A percentile compares a stretch with the other conserved stretches of the same genome.
These are phyloP conservation scores for Galerina marginata DNA, from an alignment of 768 basidiomycete species.

Conservation along the genomic window DNA sequence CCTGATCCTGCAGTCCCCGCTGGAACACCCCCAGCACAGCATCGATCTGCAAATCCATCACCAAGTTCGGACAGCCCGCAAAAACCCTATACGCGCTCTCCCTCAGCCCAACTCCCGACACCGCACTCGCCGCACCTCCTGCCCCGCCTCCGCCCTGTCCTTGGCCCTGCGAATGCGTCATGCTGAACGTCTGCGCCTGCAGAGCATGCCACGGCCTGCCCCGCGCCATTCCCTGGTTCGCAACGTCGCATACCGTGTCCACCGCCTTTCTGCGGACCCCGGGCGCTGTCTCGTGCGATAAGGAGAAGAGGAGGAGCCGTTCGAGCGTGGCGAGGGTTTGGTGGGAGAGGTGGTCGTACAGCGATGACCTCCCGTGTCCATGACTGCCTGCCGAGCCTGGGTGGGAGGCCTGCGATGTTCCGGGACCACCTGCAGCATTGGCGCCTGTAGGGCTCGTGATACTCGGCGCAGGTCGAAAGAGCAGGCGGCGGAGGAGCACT, in stretches of 20 bases:
- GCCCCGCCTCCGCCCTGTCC: slow-evolving; percentile 5
- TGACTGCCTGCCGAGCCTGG: slow-evolving; percentile 14
- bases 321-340: slow-evolving; percentile 72
- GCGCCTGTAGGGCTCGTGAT: neutral
- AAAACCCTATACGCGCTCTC: slow-evolving; percentile 76
- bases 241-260: slow-evolving; percentile 78
- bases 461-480: slow-evolving; percentile 64
- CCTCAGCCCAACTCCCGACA: slow-evolving; percentile 37
- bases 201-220: slow-evolving; percentile 85
- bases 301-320: slow-evolving; percentile 70
- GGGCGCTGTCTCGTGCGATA: slow-evolving; percentile 62
- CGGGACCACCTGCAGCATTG: slow-evolving; percentile 21
- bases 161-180: slow-evolving; percentile 46
- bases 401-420: slow-evolving; percentile 8
- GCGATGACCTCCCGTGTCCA: slow-evolving; percentile 49
- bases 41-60: slow-evolving; percentile 78
- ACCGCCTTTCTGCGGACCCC: slow-evolving; percentile 73
- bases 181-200: slow-evolving; percentile 72
- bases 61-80: slow-evolving; percentile 73
- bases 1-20: slow-evolving; percentile 67
- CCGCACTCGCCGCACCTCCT: slow-evolving; percentile 21
- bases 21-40: slow-evolving; percentile 70
- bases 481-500: slow-evolving; percentile 77
- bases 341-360: slow-evolving; percentile 79
- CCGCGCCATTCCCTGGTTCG: slow-evolving; percentile 74